Conservation (phyloP, 257 asterid genomes). For the Apocynum venetum region DNA sequence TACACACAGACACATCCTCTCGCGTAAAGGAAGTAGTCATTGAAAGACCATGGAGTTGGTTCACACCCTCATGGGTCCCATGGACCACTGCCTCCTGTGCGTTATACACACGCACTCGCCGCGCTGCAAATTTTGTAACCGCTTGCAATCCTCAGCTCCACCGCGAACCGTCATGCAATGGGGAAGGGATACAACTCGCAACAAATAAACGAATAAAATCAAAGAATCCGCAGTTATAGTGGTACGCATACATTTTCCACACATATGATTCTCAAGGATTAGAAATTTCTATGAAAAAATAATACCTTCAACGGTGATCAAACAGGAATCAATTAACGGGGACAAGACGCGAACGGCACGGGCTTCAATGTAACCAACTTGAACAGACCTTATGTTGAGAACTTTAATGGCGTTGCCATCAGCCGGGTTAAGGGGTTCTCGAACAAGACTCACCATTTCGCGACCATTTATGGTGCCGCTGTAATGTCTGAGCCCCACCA, state of each 20-base stretch:
- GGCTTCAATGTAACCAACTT: constrained; percentile 69
- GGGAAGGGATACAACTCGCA: neutral
- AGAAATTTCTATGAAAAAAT: neutral
- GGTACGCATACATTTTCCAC: neutral
- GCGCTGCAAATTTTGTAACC: neutral
- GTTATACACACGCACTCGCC: neutral
- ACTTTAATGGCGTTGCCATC: constrained; percentile 68
- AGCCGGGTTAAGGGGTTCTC: constrained; percentile 51
- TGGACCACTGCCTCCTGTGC: neutral
- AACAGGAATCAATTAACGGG: constrained; percentile 49
- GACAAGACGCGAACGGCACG: constrained; percentile 55
- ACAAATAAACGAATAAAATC: neutral
- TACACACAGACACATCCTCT: too few relatives aligned
- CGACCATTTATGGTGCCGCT: constrained; percentile 55
- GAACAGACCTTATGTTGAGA: constrained; percentile 47
- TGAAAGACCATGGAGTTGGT: neutral
- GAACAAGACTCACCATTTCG: constrained; percentile 65
- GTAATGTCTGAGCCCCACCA: constrained; percentile 63
- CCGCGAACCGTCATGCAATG: neutral
- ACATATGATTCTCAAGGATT: neutral
- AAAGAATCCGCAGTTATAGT: neutral
- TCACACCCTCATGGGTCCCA: neutral
- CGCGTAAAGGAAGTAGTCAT: too few relatives aligned
- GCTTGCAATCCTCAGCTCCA: neutral
- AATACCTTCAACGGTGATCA: constrained; percentile 53